These are phyloP conservation scores for Penicillium sclerotiorum DNA, from an alignment of 2,329 filamentous ascomycete species.

Conservation along the genomic window DNA sequence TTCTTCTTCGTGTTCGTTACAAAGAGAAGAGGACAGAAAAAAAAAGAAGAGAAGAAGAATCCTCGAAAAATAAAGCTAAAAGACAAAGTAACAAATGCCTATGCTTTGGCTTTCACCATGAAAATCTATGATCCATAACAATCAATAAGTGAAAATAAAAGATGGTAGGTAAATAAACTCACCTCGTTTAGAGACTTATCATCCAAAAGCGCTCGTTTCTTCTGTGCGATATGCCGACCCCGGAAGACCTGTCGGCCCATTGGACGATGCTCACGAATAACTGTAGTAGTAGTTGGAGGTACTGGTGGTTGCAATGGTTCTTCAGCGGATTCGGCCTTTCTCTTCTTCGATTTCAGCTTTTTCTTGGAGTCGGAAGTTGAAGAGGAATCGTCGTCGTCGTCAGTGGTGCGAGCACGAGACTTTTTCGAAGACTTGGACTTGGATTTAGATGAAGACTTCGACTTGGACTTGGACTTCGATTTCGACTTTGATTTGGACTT, in stretches of 20 bases:
- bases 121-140: constrained; percentile 23
- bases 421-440: constrained; percentile 27
- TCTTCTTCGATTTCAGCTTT: constrained; percentile 39
- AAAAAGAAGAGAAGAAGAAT: no score
- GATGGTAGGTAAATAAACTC: constrained; percentile 28
- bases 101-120: constrained; percentile 28
- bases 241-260: constrained; percentile 72
- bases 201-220: constrained; percentile 80
- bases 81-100: no score
- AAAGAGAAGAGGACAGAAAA: background rate
- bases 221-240: constrained; percentile 83
- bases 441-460: constrained; percentile 21
- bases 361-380: constrained; percentile 30
- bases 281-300: constrained; percentile 34
- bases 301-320: background rate
- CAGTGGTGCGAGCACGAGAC: constrained; percentile 17
- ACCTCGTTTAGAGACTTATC: constrained; percentile 84
- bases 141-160: background rate
- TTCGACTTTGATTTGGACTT: constrained; percentile 21
- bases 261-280: constrained; percentile 49
- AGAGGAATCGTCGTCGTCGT: constrained; percentile 19
- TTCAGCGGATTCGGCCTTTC: constrained; percentile 31
- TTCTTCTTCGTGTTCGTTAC: background rate
- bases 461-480: constrained; percentile 19
- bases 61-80: no score